phyloP scores from a whole-genome alignment of 306 rosid species.

The Luffa acutangula region DNA sequence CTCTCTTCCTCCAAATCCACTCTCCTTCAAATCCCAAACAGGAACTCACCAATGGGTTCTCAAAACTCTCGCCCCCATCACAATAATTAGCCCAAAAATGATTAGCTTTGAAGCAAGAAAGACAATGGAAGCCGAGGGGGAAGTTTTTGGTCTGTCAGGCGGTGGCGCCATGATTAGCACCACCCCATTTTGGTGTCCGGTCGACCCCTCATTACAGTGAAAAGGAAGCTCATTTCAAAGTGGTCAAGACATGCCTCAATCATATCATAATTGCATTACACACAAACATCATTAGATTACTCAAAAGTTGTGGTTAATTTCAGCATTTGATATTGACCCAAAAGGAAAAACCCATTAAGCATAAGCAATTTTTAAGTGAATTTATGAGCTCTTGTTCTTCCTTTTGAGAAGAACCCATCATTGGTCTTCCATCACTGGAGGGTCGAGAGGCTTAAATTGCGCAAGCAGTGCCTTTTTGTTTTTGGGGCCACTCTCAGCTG shows the following conservation, averaged over 20 bases:
- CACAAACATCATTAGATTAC: not conserved
- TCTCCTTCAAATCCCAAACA: not conserved
- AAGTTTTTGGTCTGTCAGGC: constrained; percentile 11
- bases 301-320: not conserved
- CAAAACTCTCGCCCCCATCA: not conserved
- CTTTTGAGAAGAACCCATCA: not conserved
- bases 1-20: not conserved
- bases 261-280: constrained; percentile 1
- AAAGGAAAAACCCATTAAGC: no score
- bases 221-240: constrained; percentile 20
- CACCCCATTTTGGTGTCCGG: constrained; percentile 34
- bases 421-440: not conserved
- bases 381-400: not conserved
- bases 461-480: not conserved
- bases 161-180: constrained; percentile 22
- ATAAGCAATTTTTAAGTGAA: not conserved
- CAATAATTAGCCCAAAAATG: not conserved
- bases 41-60: not conserved
- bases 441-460: constrained; percentile 11
- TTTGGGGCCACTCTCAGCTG: not conserved
- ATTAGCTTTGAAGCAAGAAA: not conserved
- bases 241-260: constrained; percentile 12
- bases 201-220: constrained; percentile 27
- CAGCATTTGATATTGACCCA: not conserved
- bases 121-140: not conserved